Percentiles rank a stretch among this genome's conserved stretches.
Evolutionary conservation across 768 basidiomycete genomes (phyloP).

Genomic region (Pisolithus albus): DNA sequence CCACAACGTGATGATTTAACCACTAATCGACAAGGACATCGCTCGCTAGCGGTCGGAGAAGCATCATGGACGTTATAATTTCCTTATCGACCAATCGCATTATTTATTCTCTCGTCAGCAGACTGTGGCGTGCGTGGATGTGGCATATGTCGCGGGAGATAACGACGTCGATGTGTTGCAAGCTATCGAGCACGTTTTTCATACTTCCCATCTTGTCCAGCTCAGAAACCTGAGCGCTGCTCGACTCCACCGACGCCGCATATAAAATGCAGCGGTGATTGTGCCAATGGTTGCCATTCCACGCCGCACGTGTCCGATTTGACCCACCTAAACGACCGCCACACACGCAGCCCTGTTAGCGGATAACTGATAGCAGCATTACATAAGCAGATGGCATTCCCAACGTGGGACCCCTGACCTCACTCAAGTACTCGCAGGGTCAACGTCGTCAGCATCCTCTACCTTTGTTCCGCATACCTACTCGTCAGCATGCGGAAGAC

Average conservation of each 20-base stretch:
- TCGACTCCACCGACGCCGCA: neutral
- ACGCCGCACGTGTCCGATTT: too few species aligned
- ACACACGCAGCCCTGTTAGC: too few species aligned
- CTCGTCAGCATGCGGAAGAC: constrained; percentile 51
- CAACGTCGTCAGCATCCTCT: neutral
- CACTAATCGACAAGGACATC: constrained; percentile 38
- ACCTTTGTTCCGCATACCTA: neutral
- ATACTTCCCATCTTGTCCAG: too few species aligned
- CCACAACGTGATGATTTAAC: constrained; percentile 41
- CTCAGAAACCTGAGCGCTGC: neutral
- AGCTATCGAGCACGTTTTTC: too few species aligned
- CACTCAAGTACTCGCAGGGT: neutral
- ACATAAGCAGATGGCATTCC: neutral
- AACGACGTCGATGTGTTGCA: too few species aligned
- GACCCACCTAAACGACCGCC: too few species aligned
- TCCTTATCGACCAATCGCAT: neutral
- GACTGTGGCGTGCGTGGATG: neutral
- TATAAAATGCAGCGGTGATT: neutral
- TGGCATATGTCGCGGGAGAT: neutral
- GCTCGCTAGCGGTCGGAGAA: too few species aligned
- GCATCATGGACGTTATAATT: too few species aligned
- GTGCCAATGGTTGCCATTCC: neutral
- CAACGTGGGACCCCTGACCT: neutral
- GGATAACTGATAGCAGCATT: too few species aligned
- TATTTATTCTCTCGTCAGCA: neutral